These are phyloP conservation scores for Nicotiana tomentosiformis DNA, from an alignment of 257 asterid species.

Conservation along the genomic window DNA sequence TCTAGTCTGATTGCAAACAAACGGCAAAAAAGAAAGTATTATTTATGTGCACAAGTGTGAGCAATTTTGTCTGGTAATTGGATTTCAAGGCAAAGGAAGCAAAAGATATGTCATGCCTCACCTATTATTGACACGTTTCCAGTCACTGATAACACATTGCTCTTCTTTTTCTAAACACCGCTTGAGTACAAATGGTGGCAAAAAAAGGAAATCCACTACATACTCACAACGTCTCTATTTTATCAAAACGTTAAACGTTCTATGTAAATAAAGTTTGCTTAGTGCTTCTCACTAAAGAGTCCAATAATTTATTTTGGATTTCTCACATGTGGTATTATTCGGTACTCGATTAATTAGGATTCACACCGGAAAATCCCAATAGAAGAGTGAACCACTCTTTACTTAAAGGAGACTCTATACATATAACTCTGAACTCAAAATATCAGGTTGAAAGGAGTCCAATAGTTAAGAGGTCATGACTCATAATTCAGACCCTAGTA, in stretches of 20 bases:
- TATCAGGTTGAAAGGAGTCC: not conserved
- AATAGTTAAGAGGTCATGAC: not conserved
- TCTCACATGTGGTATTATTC: too few relatives aligned
- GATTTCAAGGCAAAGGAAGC: not conserved
- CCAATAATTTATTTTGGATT: too few relatives aligned
- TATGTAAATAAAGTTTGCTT: not conserved
- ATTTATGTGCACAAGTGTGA: not conserved
- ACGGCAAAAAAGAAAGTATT: not conserved
- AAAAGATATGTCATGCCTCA: not conserved
- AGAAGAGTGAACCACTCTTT: too few relatives aligned
- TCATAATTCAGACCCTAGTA: too few relatives aligned
- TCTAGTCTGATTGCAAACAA: not conserved
- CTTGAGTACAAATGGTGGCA: not conserved
- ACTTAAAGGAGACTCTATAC: too few relatives aligned
- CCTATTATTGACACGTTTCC: not conserved
- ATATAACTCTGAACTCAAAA: too few relatives aligned
- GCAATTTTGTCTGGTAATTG: not conserved
- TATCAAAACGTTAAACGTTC: not conserved
- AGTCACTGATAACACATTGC: not conserved
- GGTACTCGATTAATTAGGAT: too few relatives aligned
- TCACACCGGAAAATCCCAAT: too few relatives aligned
- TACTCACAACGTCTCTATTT: not conserved
- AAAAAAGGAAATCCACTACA: not conserved
- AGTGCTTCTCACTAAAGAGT: not conserved
- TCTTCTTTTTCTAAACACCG: not conserved